Percentiles rank a stretch among this genome's conserved stretches.
phyloP scores from a whole-genome alignment of 2,329 filamentous ascomycete genomes.

The Dothideomycetes sp. region DNA sequence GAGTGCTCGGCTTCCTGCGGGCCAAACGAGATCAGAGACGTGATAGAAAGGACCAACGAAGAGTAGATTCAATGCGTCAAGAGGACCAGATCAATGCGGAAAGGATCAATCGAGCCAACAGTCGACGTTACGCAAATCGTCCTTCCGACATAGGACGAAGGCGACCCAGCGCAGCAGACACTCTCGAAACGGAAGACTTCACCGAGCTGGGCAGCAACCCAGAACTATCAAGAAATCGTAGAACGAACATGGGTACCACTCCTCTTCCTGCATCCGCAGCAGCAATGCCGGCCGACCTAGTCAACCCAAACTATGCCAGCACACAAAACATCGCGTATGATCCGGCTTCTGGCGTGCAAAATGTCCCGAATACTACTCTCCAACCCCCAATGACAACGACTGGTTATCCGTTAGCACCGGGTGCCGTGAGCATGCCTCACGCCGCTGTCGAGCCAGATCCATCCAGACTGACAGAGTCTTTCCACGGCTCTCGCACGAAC shows the following conservation, averaged over 20 bases:
- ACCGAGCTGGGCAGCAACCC: constrained; percentile 33
- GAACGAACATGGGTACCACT: constrained; percentile 17
- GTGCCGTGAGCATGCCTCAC: constrained; percentile 23
- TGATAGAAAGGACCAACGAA: constrained; percentile 49
- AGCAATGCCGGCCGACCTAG: constrained; percentile 10
- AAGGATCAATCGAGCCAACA: constrained; percentile 17
- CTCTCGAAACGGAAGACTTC: constrained; percentile 24
- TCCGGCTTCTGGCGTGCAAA: neutral
- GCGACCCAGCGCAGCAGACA: constrained; percentile 18
- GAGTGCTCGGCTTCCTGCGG: constrained; percentile 27
- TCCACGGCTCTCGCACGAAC: constrained; percentile 6
- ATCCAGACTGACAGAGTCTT: constrained; percentile 7
- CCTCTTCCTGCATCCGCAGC: constrained; percentile 23
- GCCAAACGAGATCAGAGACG: constrained; percentile 38
- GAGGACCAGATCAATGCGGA: constrained; percentile 33
- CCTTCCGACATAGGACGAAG: constrained; percentile 14
- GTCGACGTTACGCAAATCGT: constrained; percentile 17
- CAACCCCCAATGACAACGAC: constrained; percentile 1
- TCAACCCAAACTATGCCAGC: constrained; percentile 2
- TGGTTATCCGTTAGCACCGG: constrained; percentile 14
- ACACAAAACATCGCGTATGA: neutral
- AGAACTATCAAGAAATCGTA: constrained; percentile 27
- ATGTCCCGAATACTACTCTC: constrained; percentile 1
- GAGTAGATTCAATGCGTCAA: constrained; percentile 43
- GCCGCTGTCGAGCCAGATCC: constrained; percentile 8